phyloP scores from a whole-genome alignment of 106 monocot species.

The Apostasia shenzhenica region DNA sequence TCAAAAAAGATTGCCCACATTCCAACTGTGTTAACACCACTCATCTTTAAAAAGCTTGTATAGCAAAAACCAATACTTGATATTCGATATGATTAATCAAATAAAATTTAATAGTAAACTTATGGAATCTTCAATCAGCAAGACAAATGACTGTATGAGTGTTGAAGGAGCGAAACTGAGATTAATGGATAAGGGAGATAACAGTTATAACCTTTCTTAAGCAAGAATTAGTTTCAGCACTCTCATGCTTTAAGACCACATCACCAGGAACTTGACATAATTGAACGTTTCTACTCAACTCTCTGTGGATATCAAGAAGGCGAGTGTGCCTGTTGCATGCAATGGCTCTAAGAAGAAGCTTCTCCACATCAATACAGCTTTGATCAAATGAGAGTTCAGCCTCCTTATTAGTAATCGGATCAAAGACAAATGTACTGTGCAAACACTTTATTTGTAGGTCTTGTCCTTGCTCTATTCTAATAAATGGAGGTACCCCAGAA shows the following conservation, averaged over 20 bases:
- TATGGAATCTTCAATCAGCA: too few species aligned
- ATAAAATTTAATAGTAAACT: not conserved
- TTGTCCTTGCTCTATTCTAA: slow-evolving; percentile 79
- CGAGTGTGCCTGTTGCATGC: slow-evolving; percentile 79
- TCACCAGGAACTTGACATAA: slow-evolving; percentile 56
- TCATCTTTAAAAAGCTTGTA: too few species aligned
- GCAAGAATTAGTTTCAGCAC: slow-evolving; percentile 20
- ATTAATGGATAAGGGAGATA: too few species aligned
- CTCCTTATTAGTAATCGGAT: slow-evolving; percentile 75
- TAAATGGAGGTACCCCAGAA: slow-evolving; percentile 42
- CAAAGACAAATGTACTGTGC: slow-evolving; percentile 86
- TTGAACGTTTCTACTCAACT: slow-evolving; percentile 67
- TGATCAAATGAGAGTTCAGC: slow-evolving; percentile 74
- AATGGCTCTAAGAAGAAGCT: slow-evolving; percentile 75
- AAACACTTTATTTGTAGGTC: slow-evolving; percentile 71
- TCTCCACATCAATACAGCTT: slow-evolving; percentile 84
- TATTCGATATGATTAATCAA: not conserved
- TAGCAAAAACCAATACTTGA: not conserved
- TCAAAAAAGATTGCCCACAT: too few species aligned
- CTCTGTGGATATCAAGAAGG: slow-evolving; percentile 83
- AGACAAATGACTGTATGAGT: too few species aligned
- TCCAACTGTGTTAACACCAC: too few species aligned
- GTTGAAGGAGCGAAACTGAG: too few species aligned
- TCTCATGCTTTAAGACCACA: slow-evolving; percentile 53
- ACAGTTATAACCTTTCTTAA: slow-evolving; percentile 27